These are phyloP conservation scores for Penicillium mononematosum DNA, from an alignment of 495 filamentous ascomycete genomes.

Conservation along the genomic window DNA sequence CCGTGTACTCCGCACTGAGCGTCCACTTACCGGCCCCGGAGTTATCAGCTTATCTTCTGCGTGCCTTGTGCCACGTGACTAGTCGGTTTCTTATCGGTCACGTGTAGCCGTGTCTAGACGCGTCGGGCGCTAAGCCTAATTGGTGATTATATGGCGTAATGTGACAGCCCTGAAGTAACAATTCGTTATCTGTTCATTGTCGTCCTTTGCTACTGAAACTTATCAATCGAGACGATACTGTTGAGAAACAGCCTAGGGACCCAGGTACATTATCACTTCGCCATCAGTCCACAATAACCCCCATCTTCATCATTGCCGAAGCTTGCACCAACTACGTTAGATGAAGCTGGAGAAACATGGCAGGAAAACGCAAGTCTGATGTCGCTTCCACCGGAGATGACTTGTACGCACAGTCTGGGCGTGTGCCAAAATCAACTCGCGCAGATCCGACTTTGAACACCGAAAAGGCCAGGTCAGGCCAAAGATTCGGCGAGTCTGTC, in stretches of 20 bases:
- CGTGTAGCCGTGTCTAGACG: neutral
- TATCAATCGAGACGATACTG: neutral
- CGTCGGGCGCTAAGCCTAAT: neutral
- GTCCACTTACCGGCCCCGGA: conserved; percentile 1
- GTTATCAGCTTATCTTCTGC: conserved; percentile 10
- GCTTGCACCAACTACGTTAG: neutral
- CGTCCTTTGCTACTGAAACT: neutral
- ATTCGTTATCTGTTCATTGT: neutral
- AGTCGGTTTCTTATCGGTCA: neutral
- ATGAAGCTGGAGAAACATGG: neutral
- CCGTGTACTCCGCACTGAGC: neutral
- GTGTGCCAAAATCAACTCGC: conserved; percentile 18
- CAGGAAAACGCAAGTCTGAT: conserved; percentile 27
- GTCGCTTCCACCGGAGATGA: conserved; percentile 17
- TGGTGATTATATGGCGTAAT: neutral
- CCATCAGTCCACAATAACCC: neutral
- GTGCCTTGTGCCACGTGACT: neutral
- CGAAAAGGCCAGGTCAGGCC: conserved; percentile 16
- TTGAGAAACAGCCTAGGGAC: neutral
- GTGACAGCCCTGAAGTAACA: neutral
- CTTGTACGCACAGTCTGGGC: conserved; percentile 21
- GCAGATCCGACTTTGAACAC: conserved; percentile 1
- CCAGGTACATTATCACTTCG: neutral
- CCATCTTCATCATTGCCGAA: neutral
- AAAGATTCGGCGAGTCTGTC: conserved; percentile 38